phyloP scores from a whole-genome alignment of 305 asterid species.

The Ajuga reptans region DNA sequence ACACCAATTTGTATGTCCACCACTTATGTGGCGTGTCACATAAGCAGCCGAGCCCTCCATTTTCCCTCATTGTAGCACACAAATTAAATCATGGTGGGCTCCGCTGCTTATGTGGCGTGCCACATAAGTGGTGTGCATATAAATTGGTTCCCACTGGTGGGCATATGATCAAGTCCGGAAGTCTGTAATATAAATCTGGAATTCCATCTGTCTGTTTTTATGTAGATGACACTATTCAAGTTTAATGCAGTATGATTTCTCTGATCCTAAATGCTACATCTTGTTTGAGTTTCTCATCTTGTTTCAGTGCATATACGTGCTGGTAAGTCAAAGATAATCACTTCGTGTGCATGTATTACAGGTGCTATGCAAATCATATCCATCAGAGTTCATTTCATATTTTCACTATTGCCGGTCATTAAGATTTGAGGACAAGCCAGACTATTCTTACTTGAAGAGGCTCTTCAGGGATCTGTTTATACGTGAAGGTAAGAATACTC shows the following conservation, averaged over 20 bases:
- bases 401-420: conserved; percentile 65
- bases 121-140: no score
- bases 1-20: no score
- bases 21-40: no score
- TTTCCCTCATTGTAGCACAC: no score
- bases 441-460: conserved; percentile 63
- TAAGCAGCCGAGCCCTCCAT: no score
- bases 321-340: conserved; percentile 12
- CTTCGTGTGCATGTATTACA: conserved; percentile 20
- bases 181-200: not conserved
- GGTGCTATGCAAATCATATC: conserved; percentile 61
- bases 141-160: no score
- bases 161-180: no score
- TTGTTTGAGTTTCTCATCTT: not conserved
- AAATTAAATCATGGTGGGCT: no score
- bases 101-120: no score
- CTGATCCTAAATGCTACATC: not conserved
- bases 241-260: not conserved
- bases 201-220: not conserved
- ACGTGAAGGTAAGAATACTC: conserved; percentile 49
- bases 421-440: conserved; percentile 70
- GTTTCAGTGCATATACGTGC: conserved; percentile 1
- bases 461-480: conserved; percentile 61
- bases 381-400: conserved; percentile 64
- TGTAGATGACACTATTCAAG: not conserved